Evolutionary conservation across 2,329 filamentous ascomycete genomes (phyloP), one percentile per base, ranked within the genome.

Genomic region (Anthostomella pinea): DNA sequence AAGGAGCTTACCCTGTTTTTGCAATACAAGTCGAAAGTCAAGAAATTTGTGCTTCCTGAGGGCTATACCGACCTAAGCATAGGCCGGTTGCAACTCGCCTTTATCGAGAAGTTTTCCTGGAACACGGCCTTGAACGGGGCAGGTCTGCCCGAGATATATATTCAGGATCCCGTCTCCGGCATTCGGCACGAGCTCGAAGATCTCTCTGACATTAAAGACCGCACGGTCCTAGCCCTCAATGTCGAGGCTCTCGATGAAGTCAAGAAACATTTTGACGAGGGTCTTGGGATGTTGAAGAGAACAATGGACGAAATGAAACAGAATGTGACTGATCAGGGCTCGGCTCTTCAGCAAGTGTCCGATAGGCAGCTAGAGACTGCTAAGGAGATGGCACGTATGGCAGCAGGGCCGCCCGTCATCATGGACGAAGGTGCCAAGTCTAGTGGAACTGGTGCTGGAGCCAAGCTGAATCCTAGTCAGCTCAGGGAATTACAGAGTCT

Each of bases 81-180:
- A 41, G 89, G 89, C 1, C 79, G 90, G 16, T 65, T 98, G 39
- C 91, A 98, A 61, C 75, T 98, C 18, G 91, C 93, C 1, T 98
- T 98, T 53, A 98, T 98, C 52, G 93, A 98, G 52, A 98, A 96
- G 60, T 98, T 98, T 58, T 93, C 91, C 0, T 98, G 94, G 90
- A 97, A 95, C 53, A 96, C 91, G 1, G 90, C 97, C 52, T 85
- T 88, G 43, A 94, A 96, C 54, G 93, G 93, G 6, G 79, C 81
- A 10, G 93, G 98, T 58, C 68, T 98, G 29, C 93, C 93, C 0
- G 93, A 98, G 53, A 97, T 98, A 11, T 96, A 98, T 60, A 93
- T 98, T 11, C 93, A 98, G 61, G 93, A 98, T 59, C 85, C 90
- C 0, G 77, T 96, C 3, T 97, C 93, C 7, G 93, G 93, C 1